These are phyloP conservation scores for Xanthoconium separans DNA, from an alignment of 1,284 basidiomycete species.

Conservation along the genomic window DNA sequence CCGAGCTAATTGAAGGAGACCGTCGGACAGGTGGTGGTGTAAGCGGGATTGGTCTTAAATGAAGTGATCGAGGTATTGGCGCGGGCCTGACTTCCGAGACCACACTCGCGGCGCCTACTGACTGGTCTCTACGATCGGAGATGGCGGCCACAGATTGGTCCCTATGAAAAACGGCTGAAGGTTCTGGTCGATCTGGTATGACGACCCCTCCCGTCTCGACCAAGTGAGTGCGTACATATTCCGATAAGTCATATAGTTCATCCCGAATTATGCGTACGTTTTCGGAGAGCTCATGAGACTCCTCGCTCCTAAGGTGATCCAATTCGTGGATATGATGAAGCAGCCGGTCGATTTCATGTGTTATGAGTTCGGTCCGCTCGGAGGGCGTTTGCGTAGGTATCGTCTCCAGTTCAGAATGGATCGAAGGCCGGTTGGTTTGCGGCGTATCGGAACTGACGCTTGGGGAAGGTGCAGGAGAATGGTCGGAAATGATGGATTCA, in stretches of 20 bases:
- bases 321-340: conserved; percentile 64
- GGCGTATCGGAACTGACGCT: conserved; percentile 65
- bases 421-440: conserved; percentile 56
- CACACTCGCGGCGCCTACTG: conserved; percentile 38
- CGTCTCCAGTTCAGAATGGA: conserved; percentile 54
- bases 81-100: conserved; percentile 24
- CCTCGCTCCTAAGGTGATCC: conserved; percentile 55
- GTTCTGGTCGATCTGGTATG: conserved; percentile 12
- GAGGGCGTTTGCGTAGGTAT: conserved; percentile 32
- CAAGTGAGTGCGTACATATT: conserved; percentile 35
- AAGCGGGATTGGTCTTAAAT: conserved; percentile 27
- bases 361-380: conserved; percentile 44
- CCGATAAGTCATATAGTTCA: conserved; percentile 58
- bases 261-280: conserved; percentile 61
- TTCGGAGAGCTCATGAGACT: conserved; percentile 58
- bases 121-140: conserved; percentile 36
- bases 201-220: conserved; percentile 23
- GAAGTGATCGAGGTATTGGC: conserved; percentile 26
- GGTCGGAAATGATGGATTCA: conserved; percentile 28
- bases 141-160: conserved; percentile 44
- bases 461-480: conserved; percentile 41
- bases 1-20: conserved; percentile 48
- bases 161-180: conserved; percentile 33
- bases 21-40: conserved; percentile 40
- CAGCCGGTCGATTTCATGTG: conserved; percentile 65